A percentile compares a stretch with the other conserved stretches of the same genome.
Evolutionary conservation across 2,329 filamentous ascomycete genomes (phyloP).

Genomic region (Sclerotinia borealis): DNA sequence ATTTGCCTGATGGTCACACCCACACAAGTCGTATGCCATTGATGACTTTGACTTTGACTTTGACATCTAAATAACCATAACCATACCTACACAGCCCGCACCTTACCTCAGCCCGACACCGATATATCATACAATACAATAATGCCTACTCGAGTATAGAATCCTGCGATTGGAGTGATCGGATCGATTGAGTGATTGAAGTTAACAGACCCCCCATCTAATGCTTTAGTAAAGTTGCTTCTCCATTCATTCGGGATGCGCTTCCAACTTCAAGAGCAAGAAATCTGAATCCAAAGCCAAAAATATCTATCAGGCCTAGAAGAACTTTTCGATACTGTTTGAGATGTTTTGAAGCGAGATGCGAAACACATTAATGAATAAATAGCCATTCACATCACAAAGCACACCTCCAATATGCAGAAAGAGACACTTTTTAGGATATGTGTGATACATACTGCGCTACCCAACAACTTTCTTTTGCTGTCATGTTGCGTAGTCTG

Average conservation of each 20-base stretch:
- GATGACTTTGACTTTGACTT: neutral
- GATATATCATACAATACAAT: too few species aligned
- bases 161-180: neutral
- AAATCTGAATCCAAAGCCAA: constrained; percentile 14
- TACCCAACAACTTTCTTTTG: constrained; percentile 3
- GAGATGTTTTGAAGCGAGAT: constrained; percentile 18
- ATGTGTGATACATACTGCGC: neutral
- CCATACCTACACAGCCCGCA: constrained; percentile 6
- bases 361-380: constrained; percentile 23
- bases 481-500: neutral
- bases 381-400: constrained; percentile 26
- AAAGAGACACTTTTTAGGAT: neutral
- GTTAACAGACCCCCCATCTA: neutral
- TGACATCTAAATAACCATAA: neutral
- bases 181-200: neutral
- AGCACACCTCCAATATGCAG: constrained; percentile 21
- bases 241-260: constrained; percentile 15
- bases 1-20: neutral
- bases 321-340: constrained; percentile 21
- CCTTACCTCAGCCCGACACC: neutral
- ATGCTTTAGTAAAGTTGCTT: too few species aligned
- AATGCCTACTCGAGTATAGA: neutral
- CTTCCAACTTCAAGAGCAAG: constrained; percentile 9
- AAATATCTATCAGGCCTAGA: neutral
- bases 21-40: neutral